Percentiles rank a stretch among this genome's conserved stretches.
These are phyloP conservation scores for Picea abies DNA, from an alignment of 83 land plant species.

Conservation along the genomic window DNA sequence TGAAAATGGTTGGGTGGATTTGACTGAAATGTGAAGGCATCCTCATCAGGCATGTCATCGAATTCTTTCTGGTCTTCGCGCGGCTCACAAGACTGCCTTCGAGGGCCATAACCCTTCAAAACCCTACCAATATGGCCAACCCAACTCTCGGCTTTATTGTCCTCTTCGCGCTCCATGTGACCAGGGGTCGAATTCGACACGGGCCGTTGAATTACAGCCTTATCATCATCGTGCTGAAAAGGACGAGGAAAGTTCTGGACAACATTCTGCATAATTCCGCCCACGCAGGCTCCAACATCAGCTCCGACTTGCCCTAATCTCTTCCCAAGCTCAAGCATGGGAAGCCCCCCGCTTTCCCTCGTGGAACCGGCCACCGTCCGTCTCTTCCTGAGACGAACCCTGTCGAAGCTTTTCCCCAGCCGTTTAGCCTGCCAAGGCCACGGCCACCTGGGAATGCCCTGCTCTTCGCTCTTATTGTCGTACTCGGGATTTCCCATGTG, in stretches of 20 bases:
- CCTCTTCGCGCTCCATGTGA: too few relatives aligned
- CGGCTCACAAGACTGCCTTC: slow-evolving; percentile 23
- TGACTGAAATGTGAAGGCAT: slow-evolving; percentile 29
- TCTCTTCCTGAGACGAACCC: not conserved
- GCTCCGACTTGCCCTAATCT: slow-evolving; percentile 84
- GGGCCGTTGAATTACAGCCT: not conserved
- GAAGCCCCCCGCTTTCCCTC: slow-evolving; percentile 24
- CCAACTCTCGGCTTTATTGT: too few relatives aligned
- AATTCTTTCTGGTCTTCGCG: not conserved
- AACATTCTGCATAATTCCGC: slow-evolving; percentile 67
- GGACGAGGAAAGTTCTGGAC: slow-evolving; percentile 49
- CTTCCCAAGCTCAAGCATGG: slow-evolving; percentile 49
- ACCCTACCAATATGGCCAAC: not conserved
- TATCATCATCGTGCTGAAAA: slow-evolving; percentile 34
- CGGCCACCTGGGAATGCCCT: slow-evolving; percentile 8
- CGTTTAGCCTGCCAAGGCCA: slow-evolving; percentile 35
- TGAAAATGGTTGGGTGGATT: slow-evolving; percentile 28
- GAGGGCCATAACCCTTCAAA: not conserved
- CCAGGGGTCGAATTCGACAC: too few relatives aligned
- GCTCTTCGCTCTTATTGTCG: not conserved
- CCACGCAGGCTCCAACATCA: slow-evolving; percentile 71
- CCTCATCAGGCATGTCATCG: slow-evolving; percentile 29
- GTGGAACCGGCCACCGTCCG: slow-evolving; percentile 28
- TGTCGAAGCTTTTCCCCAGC: not conserved
- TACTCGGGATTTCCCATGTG: slow-evolving; percentile 50